These are phyloP conservation scores for Solanum megistacrolobum DNA, from an alignment of 257 asterid species.

Conservation along the genomic window DNA sequence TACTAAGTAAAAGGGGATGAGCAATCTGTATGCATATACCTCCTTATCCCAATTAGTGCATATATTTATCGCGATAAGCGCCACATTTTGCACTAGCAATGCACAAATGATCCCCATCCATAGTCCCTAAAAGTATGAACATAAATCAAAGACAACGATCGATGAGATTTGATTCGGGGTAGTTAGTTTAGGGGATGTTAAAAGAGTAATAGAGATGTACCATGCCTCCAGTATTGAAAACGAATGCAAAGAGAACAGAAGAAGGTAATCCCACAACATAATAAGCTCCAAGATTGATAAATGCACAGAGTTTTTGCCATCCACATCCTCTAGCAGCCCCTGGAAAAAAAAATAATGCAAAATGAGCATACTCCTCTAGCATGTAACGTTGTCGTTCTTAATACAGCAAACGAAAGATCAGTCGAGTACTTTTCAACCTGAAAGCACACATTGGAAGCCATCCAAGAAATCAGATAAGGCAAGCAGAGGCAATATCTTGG, in stretches of 20 bases:
- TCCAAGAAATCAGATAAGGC: conserved; percentile 66
- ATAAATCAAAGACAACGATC: neutral
- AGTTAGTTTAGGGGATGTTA: neutral
- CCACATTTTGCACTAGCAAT: conserved; percentile 44
- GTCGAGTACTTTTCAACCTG: conserved; percentile 27
- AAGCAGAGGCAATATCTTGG: conserved; percentile 51
- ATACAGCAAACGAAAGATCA: neutral
- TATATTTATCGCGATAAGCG: conserved; percentile 39
- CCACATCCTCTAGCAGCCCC: conserved; percentile 89
- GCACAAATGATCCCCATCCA: conserved; percentile 72
- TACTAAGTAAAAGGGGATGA: neutral
- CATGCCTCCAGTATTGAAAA: conserved; percentile 50
- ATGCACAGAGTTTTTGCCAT: conserved; percentile 60
- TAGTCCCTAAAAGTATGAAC: conserved; percentile 33
- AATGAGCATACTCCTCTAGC: neutral
- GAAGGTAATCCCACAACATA: conserved; percentile 56
- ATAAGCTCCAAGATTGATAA: conserved; percentile 60
- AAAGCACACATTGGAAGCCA: conserved; percentile 75
- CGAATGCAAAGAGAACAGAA: conserved; percentile 44
- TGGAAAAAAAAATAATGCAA: neutral
- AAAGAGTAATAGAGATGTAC: conserved; percentile 14
- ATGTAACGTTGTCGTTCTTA: neutral
- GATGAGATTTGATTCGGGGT: neutral
- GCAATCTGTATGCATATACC: conserved; percentile 11
- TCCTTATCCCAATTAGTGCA: conserved; percentile 49